phyloP scores from a whole-genome alignment of 2,329 filamentous ascomycete genomes.

The Cladosporium sp. region DNA sequence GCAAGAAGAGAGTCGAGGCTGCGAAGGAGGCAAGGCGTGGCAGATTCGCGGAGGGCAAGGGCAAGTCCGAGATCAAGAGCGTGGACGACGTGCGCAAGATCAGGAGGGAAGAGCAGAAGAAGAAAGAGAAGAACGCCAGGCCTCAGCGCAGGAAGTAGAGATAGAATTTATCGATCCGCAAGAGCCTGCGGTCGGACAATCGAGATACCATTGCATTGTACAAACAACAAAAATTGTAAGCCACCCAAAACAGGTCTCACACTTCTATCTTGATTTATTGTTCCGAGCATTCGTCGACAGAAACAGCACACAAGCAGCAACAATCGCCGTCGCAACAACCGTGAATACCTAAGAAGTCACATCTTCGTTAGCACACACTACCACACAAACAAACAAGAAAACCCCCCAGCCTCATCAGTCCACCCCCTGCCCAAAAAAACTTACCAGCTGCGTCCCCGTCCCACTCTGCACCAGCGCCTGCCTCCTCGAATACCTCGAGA shows the following conservation, averaged over 20 bases:
- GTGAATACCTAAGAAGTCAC: constrained; percentile 57
- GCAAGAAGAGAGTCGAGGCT: constrained; percentile 86
- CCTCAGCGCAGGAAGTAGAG: constrained; percentile 48
- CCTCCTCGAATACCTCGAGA: constrained; percentile 78
- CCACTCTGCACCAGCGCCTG: constrained; percentile 87
- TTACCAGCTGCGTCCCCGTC: constrained; percentile 84
- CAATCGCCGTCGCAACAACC: constrained; percentile 62
- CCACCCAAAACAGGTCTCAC: not conserved
- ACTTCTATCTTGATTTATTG: not conserved
- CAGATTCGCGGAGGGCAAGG: constrained; percentile 70
- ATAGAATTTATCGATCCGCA: not conserved
- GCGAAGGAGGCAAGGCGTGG: constrained; percentile 83
- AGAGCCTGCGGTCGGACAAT: not conserved
- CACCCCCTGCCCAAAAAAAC: constrained; percentile 23
- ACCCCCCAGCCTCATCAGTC: too few relatives aligned
- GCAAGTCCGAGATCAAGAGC: constrained; percentile 79
- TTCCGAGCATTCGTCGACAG: constrained; percentile 47
- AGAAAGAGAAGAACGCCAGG: constrained; percentile 84
- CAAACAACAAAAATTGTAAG: not conserved
- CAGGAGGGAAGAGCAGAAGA: constrained; percentile 73
- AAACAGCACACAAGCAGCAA: constrained; percentile 66
- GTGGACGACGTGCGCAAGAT: constrained; percentile 83
- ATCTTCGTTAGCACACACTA: not conserved
- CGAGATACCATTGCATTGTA: constrained; percentile 1
- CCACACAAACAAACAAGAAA: not conserved